A percentile compares a stretch with the other conserved stretches of the same genome.
Evolutionary conservation across 164 flowering plant genomes (phyloP).

Genomic region (Magnolia changhungtana): DNA sequence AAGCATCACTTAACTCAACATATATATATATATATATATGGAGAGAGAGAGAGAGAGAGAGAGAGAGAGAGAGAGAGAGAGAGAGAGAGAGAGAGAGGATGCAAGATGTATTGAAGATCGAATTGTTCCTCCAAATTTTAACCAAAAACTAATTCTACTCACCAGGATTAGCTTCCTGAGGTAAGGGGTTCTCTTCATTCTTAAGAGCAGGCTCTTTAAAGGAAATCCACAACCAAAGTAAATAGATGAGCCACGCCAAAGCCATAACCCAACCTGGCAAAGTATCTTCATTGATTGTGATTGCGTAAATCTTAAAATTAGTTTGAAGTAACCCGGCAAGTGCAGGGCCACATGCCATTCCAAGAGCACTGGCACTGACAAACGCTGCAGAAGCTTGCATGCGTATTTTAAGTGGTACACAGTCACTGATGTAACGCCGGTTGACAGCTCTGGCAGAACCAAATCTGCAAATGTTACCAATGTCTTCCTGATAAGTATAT

Average conservation of each 20-base stretch:
- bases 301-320: conserved; percentile 32
- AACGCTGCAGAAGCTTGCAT: conserved; percentile 67
- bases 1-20: too few relatives aligned
- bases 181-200: conserved; percentile 16
- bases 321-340: conserved; percentile 49
- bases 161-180: conserved; percentile 26
- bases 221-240: conserved; percentile 36
- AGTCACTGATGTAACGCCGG: conserved; percentile 58
- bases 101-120: too few relatives aligned
- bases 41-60: too few relatives aligned
- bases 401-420: conserved; percentile 48
- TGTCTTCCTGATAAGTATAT: not conserved
- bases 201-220: conserved; percentile 43
- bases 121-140: not conserved
- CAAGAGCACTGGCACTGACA: conserved; percentile 66
- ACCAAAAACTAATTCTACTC: not conserved
- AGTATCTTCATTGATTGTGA: conserved; percentile 50
- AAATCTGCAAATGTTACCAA: conserved; percentile 28
- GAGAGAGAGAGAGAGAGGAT: too few relatives aligned
- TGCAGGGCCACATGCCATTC: conserved; percentile 67
- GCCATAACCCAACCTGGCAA: conserved; percentile 71
- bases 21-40: too few relatives aligned
- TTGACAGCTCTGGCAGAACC: conserved; percentile 69
- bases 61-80: too few relatives aligned
- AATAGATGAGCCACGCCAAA: conserved; percentile 46